A percentile compares a stretch with the other conserved stretches of the same genome.
Conservation (phyloP, 192 early-diverging fungal species). For the Neocallimastix lanati region DNA sequence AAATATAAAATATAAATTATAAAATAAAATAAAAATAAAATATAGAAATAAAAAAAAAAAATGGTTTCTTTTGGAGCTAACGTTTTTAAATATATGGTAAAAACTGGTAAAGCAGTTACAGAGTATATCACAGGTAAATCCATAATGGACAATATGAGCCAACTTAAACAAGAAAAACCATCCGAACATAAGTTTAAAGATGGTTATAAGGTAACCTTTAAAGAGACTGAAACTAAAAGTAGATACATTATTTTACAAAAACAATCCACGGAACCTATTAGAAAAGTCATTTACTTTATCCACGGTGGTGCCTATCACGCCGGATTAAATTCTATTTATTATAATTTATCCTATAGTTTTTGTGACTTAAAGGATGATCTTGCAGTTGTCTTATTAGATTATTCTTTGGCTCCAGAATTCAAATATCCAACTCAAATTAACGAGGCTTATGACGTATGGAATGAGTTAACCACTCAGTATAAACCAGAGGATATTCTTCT, state of each 20-base stretch:
- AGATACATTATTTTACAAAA: background rate
- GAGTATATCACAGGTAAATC: too few relatives aligned
- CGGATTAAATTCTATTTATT: background rate
- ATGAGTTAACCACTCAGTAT: background rate
- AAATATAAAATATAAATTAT: too few relatives aligned
- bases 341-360: background rate
- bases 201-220: too few relatives aligned
- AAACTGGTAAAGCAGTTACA: too few relatives aligned
- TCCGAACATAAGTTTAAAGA: too few relatives aligned
- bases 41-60: too few relatives aligned
- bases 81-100: too few relatives aligned
- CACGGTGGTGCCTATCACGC: background rate
- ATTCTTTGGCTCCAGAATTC: background rate
- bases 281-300: background rate
- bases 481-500: slow-evolving; percentile 22
- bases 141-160: too few relatives aligned
- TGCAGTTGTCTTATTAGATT: background rate
- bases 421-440: background rate
- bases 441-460: background rate
- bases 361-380: background rate
- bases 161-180: too few relatives aligned
- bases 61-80: too few relatives aligned
- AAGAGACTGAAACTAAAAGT: too few relatives aligned
- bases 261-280: background rate
- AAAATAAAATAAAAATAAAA: too few relatives aligned